Conservation (phyloP, 1,139 yeast species). For the Diutina pseudorugosa region DNA sequence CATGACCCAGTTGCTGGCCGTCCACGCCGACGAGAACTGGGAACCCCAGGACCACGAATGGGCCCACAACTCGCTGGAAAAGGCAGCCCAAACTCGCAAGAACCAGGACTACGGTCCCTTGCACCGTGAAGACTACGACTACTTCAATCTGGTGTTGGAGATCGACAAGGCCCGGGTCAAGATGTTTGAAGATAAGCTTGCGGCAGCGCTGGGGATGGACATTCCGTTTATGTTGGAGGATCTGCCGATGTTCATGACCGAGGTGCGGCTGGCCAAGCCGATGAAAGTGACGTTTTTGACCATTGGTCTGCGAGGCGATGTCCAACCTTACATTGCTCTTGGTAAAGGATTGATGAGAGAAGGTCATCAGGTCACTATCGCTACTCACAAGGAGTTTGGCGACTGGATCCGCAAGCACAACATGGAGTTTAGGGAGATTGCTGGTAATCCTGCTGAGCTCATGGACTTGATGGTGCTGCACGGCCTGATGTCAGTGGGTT, state of each 20-base stretch:
- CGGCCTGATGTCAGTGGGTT: conserved; percentile 75
- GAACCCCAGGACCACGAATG: neutral
- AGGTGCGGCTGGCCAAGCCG: conserved; percentile 38
- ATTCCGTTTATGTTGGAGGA: conserved; percentile 59
- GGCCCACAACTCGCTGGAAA: neutral
- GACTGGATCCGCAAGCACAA: conserved; percentile 64
- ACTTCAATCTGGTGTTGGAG: neutral
- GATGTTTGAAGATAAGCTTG: conserved; percentile 51
- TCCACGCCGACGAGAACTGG: neutral
- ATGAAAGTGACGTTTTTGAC: conserved; percentile 63
- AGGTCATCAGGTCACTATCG: conserved; percentile 76
- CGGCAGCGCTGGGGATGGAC: conserved; percentile 46
- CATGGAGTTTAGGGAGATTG: conserved; percentile 58
- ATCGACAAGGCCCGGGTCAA: conserved; percentile 36
- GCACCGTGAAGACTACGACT: neutral
- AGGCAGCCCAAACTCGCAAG: neutral
- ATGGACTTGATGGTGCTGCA: conserved; percentile 90
- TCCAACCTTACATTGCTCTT: conserved; percentile 89
- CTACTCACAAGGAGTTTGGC: conserved; percentile 73
- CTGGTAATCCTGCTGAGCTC: conserved; percentile 87
- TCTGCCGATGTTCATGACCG: conserved; percentile 43
- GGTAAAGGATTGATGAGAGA: conserved; percentile 66
- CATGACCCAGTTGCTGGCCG: conserved; percentile 36
- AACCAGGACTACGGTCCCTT: neutral
- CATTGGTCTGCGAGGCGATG: conserved; percentile 93